Percentiles rank a stretch among this genome's conserved stretches.
Evolutionary conservation across 1,139 yeast species (phyloP).

Genomic region (Pichia sp.): DNA sequence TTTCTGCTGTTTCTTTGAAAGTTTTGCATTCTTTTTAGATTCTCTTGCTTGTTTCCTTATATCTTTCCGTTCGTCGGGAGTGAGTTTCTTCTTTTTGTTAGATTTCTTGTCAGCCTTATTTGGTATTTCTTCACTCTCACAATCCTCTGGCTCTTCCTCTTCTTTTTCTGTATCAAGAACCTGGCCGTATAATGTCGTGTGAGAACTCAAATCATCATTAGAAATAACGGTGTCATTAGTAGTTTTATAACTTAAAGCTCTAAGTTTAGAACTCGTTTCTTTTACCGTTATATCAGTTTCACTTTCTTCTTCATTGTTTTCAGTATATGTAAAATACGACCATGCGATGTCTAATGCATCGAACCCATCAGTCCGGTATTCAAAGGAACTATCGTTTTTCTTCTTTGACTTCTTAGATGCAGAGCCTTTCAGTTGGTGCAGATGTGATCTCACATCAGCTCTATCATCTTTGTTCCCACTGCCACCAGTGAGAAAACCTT

Average conservation of each 20-base stretch:
- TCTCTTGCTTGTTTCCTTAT: slow-evolving; percentile 11
- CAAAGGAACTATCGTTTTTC: not conserved
- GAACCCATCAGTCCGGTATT: slow-evolving; percentile 14
- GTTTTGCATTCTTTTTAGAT: slow-evolving; percentile 5
- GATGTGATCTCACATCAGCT: slow-evolving; percentile 2
- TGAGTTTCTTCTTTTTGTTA: not conserved
- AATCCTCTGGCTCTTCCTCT: no score
- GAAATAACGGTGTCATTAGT: not conserved
- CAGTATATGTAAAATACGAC: not conserved
- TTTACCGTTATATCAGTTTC: not conserved
- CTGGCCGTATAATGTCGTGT: slow-evolving; percentile 15
- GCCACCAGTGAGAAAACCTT: slow-evolving; percentile 10
- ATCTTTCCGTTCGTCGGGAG: slow-evolving; percentile 11
- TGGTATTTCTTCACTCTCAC: no score
- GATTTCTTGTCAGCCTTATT: not conserved
- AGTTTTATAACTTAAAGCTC: not conserved
- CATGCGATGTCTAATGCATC: slow-evolving; percentile 12
- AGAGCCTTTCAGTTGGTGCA: not conserved
- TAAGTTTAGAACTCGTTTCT: not conserved
- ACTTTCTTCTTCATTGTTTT: not conserved
- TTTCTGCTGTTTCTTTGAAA: slow-evolving; percentile 2
- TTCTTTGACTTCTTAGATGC: not conserved
- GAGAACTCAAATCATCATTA: slow-evolving; percentile 24
- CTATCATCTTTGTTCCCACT: not conserved
- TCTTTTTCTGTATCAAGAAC: not conserved